These are phyloP conservation scores for Penicillium canariense DNA, from an alignment of 495 filamentous ascomycete genomes.

Conservation along the genomic window DNA sequence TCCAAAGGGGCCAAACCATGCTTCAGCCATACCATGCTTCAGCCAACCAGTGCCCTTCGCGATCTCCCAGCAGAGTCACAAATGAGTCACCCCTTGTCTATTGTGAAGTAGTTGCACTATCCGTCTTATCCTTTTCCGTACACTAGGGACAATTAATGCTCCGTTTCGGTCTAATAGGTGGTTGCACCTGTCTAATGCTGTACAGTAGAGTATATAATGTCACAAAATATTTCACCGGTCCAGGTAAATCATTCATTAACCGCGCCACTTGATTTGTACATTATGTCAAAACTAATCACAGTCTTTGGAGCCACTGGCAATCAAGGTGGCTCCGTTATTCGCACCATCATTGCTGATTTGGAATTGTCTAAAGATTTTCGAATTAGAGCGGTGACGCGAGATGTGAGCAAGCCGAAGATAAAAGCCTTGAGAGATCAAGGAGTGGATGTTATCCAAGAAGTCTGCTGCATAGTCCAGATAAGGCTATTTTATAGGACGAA, in stretches of 20 bases:
- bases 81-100: too few relatives aligned
- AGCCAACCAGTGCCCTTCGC: too few relatives aligned
- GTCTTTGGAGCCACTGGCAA: neutral
- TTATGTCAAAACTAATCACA: conserved; percentile 1
- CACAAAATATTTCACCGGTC: neutral
- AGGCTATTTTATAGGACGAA: neutral
- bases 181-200: too few relatives aligned
- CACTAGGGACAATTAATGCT: neutral
- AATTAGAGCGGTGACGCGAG: neutral
- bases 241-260: neutral
- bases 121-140: too few relatives aligned
- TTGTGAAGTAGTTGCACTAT: too few relatives aligned
- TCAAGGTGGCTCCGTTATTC: conserved; percentile 1
- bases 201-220: too few relatives aligned
- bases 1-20: too few relatives aligned
- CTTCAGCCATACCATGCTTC: too few relatives aligned
- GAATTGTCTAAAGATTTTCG: neutral
- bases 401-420: neutral
- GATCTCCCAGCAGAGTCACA: too few relatives aligned
- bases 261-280: neutral
- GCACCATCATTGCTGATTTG: neutral
- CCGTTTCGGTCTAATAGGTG: neutral
- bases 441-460: neutral
- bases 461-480: neutral
- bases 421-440: neutral